Base-by-base conservation (phyloP, 495 filamentous ascomycete genomes). In the Hyaloscypha variabilis region DNA sequence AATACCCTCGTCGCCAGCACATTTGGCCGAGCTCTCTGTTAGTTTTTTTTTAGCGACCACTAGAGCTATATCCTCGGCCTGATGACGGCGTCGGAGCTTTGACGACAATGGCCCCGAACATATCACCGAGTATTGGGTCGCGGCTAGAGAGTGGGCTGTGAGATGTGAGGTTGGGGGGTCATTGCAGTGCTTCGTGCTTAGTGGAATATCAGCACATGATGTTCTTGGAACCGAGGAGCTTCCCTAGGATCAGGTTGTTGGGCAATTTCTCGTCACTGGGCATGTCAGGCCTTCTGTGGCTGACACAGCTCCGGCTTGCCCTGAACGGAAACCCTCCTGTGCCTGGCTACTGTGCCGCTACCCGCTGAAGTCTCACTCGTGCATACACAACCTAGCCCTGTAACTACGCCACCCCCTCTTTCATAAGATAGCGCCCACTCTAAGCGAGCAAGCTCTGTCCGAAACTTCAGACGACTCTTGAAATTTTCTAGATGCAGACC, bases 61-160 rank as follows among this genome's bases (percentile, higher is more conserved):
- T 6, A 21, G 30, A 55, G 46, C 30, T 24, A 63, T 30, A 17
- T 46, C 39, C 39, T 46, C 39, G 39, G 39, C 39, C 1, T 46
- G 11, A 46, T 46, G 60, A 30, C 34, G 53, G 29, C 30, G 53
- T 46, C 49, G 49, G 53, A 29, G 2, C 24, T 56, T 30, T 25
- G 8, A 13, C 13, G 8, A 49, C 29, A 51, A 51, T 57, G 62
- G 36, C 52, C 19, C 62, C 62, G 62, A 64, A 49, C 14, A 64
- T 64, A 64, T 29, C 42, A 57, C 62, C 62, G 62, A 64, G 39
- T 46, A 17, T 17, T 46, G 11, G 3, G 39, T 17, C 4, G 14
- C 10, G 19, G 39, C 13, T 17, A 46, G 11, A 46, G 13, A 4
- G 14, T 3, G 10, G 4, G 19, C 39, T 14, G 39, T 17, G 11